A percentile compares a stretch with the other conserved stretches of the same genome.
Evolutionary conservation across 371 early-diverging fungal species (phyloP).

Genomic region (Rhizopus delemar): DNA sequence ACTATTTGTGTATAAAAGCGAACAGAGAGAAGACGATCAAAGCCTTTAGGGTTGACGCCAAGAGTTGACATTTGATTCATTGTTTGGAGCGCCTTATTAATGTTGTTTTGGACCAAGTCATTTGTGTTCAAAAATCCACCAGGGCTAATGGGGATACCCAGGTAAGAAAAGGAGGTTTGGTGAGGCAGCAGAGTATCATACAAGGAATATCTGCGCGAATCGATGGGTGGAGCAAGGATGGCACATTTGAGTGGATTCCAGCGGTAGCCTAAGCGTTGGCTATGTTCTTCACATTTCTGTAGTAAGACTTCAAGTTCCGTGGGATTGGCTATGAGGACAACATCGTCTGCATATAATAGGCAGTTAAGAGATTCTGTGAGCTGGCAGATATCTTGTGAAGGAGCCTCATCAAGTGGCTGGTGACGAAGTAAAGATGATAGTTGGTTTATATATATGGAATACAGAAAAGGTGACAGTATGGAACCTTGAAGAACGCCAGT

Average conservation of each 20-base stretch:
- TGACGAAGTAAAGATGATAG: too few relatives aligned
- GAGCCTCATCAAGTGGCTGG: too few relatives aligned
- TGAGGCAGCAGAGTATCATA: not conserved
- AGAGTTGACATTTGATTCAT: not conserved
- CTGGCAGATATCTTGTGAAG: too few relatives aligned
- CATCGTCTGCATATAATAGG: conserved; percentile 14
- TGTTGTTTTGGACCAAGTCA: conserved; percentile 1
- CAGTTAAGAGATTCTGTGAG: conserved; percentile 10
- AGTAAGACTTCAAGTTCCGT: not conserved
- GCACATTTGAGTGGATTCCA: too few relatives aligned
- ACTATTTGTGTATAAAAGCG: conserved; percentile 11
- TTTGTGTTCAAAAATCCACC: not conserved
- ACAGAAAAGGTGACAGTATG: too few relatives aligned
- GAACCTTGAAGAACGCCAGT: too few relatives aligned
- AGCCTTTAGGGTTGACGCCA: conserved; percentile 36
- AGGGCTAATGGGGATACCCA: conserved; percentile 3
- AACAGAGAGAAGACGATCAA: not conserved
- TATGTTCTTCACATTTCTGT: conserved; percentile 9
- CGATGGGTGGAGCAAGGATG: conserved; percentile 1
- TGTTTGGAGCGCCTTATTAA: not conserved
- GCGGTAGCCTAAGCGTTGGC: conserved; percentile 12
- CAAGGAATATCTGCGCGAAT: not conserved
- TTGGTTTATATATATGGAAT: too few relatives aligned
- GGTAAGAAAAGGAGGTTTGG: not conserved
- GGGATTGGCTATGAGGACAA: conserved; percentile 9